These are phyloP conservation scores for Coriaria nepalensis DNA, from an alignment of 306 rosid species.

Conservation along the genomic window DNA sequence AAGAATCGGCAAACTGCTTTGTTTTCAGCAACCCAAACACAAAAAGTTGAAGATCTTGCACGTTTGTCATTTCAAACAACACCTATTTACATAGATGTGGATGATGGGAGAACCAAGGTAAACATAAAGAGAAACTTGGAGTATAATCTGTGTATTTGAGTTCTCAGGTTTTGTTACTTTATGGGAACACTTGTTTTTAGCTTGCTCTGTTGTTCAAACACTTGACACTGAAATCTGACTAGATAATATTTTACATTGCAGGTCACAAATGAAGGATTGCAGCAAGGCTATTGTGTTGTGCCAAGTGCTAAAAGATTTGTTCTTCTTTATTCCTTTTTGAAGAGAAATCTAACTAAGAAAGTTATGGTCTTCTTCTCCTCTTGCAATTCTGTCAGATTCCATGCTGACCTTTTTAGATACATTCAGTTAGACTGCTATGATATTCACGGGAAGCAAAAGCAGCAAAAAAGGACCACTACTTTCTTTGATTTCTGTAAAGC, in stretches of 20 bases:
- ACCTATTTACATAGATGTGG: conserved; percentile 68
- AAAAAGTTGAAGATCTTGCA: conserved; percentile 37
- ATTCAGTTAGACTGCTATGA: conserved; percentile 55
- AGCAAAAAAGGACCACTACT: conserved; percentile 63
- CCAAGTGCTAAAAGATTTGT: conserved; percentile 67
- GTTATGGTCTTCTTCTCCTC: conserved; percentile 98
- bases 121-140: background rate
- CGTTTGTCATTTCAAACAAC: conserved; percentile 24
- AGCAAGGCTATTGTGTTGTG: conserved; percentile 88
- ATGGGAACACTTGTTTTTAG: too few species aligned
- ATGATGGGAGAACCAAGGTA: conserved; percentile 79
- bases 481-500: conserved; percentile 74
- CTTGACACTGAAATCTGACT: conserved; percentile 7
- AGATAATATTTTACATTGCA: conserved; percentile 16
- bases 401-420: conserved; percentile 67
- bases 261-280: conserved; percentile 95
- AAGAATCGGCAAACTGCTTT: conserved; percentile 88
- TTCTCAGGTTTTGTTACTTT: too few species aligned
- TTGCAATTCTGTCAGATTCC: conserved; percentile 86
- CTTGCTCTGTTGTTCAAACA: too few species aligned
- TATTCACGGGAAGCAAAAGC: conserved; percentile 95
- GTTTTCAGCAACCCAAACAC: conserved; percentile 95
- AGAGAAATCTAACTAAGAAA: conserved; percentile 57
- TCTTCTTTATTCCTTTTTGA: conserved; percentile 75
- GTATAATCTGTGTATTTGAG: background rate